A percentile compares a stretch with the other conserved stretches of the same genome.
Evolutionary conservation across 441 rosid genomes (phyloP).

Genomic region (Mallotus repandus): DNA sequence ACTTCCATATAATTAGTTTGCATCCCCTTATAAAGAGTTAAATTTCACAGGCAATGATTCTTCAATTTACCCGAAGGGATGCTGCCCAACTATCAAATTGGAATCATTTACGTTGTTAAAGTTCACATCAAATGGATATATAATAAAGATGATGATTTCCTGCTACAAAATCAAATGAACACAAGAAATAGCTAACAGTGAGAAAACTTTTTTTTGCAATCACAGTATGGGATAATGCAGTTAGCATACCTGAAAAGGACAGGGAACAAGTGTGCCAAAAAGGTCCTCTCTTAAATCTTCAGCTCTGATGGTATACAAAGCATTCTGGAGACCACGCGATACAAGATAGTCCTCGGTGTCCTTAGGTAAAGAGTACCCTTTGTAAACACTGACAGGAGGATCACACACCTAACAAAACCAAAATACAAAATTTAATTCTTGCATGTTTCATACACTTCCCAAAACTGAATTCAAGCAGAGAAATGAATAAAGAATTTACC

Average conservation of each 20-base stretch:
- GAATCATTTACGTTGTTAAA: neutral
- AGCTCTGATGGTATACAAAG: conserved; percentile 62
- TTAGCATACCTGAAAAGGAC: conserved; percentile 57
- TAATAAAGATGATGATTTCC: conserved; percentile 5
- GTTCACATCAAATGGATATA: neutral
- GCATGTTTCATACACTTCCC: too few species aligned
- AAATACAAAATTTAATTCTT: too few species aligned
- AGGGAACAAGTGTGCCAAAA: conserved; percentile 66
- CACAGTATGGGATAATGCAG: conserved; percentile 1
- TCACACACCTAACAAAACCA: conserved; percentile 49
- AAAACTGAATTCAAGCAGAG: neutral
- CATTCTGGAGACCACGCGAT: conserved; percentile 70
- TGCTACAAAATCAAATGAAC: neutral
- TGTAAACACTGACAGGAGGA: conserved; percentile 81
- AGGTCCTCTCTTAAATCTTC: conserved; percentile 67
- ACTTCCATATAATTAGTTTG: neutral
- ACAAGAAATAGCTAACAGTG: neutral
- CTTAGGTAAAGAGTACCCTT: conserved; percentile 60
- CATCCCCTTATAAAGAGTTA: neutral
- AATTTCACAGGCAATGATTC: neutral
- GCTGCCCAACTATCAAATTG: neutral
- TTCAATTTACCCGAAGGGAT: neutral
- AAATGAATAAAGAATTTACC: conserved; percentile 33
- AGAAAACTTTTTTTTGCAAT: neutral
- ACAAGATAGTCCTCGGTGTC: conserved; percentile 58